Conservation (phyloP, 192 early-diverging fungal species). For the Backusella parvicylindrica region DNA sequence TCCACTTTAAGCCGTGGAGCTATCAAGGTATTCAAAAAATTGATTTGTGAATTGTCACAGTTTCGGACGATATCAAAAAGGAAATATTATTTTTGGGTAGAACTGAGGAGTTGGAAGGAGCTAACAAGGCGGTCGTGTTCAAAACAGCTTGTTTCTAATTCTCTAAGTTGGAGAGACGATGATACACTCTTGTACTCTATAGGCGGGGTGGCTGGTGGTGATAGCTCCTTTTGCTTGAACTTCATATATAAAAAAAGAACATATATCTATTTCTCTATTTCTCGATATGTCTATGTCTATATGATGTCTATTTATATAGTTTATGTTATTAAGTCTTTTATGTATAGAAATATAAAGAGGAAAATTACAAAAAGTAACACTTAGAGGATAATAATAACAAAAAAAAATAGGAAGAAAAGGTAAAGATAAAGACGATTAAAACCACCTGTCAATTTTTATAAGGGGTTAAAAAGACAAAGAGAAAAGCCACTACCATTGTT, state of each 20-base stretch:
- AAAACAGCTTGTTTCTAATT: neutral
- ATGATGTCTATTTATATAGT: neutral
- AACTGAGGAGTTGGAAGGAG: constrained; percentile 36
- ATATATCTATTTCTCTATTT: neutral
- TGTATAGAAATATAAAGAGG: neutral
- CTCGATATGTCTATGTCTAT: neutral
- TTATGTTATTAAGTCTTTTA: neutral
- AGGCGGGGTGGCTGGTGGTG: constrained; percentile 35
- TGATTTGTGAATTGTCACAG: constrained; percentile 46
- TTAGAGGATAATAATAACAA: neutral
- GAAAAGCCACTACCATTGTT: neutral
- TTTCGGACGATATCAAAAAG: constrained; percentile 43
- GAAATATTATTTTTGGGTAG: constrained; percentile 34
- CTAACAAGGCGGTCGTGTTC: constrained; percentile 21
- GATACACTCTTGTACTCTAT: constrained; percentile 11
- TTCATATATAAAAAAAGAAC: neutral
- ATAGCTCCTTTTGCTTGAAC: constrained; percentile 21
- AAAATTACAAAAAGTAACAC: neutral
- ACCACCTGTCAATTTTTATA: neutral
- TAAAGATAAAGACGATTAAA: neutral
- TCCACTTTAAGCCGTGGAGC: constrained; percentile 78
- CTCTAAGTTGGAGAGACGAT: constrained; percentile 4
- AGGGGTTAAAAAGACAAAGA: neutral
- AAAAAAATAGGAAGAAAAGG: neutral
- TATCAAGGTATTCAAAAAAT: constrained; percentile 45